Conservation (phyloP, 192 early-diverging fungal genomes). For the Backusella liffmaniae region DNA sequence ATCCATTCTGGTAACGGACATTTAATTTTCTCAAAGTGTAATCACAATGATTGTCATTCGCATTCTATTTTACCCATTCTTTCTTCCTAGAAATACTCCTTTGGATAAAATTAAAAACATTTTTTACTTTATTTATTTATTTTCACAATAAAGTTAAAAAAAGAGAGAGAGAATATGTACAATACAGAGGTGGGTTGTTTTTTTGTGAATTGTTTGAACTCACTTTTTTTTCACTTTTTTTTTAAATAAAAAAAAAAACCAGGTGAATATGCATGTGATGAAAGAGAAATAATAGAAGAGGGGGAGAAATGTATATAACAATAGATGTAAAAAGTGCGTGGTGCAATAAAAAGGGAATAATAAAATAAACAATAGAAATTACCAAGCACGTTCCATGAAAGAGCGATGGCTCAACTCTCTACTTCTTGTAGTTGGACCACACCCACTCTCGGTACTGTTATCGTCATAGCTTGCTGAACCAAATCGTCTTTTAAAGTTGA, state of each 20-base stretch:
- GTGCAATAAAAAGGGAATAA: not conserved
- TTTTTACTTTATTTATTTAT: no score
- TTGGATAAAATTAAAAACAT: no score
- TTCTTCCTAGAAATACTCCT: no score
- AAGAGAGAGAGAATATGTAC: no score
- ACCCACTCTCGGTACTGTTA: not conserved
- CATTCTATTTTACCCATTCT: no score
- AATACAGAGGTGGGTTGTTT: no score
- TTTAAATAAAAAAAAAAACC: no score
- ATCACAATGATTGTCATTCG: no score
- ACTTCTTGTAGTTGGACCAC: not conserved
- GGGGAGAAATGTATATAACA: not conserved
- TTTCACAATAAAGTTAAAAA: no score
- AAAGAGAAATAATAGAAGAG: not conserved
- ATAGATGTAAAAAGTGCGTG: not conserved
- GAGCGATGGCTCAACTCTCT: not conserved
- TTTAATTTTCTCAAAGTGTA: no score
- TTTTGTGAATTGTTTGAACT: no score
- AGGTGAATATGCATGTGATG: not conserved
- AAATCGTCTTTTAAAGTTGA: slow-evolving; percentile 52
- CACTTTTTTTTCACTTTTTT: not conserved
- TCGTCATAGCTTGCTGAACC: slow-evolving; percentile 18
- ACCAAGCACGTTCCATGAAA: not conserved
- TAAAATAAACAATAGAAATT: not conserved
- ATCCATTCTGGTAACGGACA: no score